Evolutionary conservation across 768 basidiomycete genomes (phyloP).

Genomic region (Megacollybia marginata): DNA sequence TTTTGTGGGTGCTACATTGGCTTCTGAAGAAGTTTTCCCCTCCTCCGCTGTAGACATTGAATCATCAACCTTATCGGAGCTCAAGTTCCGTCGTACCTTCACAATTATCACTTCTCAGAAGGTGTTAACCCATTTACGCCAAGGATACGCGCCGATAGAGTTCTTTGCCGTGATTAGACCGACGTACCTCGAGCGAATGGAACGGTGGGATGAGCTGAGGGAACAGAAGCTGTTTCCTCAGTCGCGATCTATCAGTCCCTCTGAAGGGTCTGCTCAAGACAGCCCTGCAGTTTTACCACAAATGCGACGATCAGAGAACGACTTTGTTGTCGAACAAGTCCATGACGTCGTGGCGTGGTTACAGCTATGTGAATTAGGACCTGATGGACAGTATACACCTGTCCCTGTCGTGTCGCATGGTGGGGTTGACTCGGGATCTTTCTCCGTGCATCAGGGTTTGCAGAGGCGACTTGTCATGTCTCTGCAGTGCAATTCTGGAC

Average conservation of each 20-base stretch:
- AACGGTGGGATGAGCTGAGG: conserved; percentile 90
- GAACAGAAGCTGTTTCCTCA: conserved; percentile 55
- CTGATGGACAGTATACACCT: conserved; percentile 77
- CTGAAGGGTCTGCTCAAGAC: conserved; percentile 23
- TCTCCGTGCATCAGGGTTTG: conserved; percentile 87
- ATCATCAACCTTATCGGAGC: conserved; percentile 59
- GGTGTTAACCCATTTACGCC: conserved; percentile 62
- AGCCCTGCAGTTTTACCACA: conserved; percentile 40
- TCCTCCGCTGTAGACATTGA: conserved; percentile 74
- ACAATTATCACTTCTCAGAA: conserved; percentile 70
- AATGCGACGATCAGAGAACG: conserved; percentile 90
- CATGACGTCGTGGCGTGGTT: conserved; percentile 91
- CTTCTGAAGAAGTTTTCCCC: conserved; percentile 76
- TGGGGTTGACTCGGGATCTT: conserved; percentile 74
- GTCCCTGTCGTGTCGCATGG: conserved; percentile 77
- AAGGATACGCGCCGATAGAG: conserved; percentile 80
- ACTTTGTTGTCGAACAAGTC: conserved; percentile 79
- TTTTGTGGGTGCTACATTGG: conserved; percentile 63
- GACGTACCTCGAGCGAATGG: conserved; percentile 82
- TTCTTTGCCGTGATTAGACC: conserved; percentile 81
- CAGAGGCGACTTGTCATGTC: conserved; percentile 76
- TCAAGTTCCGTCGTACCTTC: conserved; percentile 81
- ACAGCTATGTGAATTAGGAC: conserved; percentile 80
- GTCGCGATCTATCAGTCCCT: conserved; percentile 16
- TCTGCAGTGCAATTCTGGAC: conserved; percentile 83